Base-by-base conservation (phyloP, 148 eudicot genomes). In the Camellia lanceoleosa region DNA sequence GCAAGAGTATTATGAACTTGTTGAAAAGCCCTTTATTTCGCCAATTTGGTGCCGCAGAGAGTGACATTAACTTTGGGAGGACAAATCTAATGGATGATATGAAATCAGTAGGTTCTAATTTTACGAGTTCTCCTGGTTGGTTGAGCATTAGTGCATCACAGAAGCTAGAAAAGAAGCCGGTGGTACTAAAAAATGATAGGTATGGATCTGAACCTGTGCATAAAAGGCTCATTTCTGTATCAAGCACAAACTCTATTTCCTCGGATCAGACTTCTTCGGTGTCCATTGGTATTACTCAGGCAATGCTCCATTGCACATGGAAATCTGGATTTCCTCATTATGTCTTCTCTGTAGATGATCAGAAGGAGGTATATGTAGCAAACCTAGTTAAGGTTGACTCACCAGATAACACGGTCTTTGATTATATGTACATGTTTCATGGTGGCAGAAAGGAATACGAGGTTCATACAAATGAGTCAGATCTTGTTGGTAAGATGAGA, bases 301-400 rank as follows among this genome's bases (percentile, higher is more conserved):
- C 91, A 79, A 90, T 88, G 94, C 92, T 95, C 80, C 92, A 89
- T 12, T 86, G 88, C 76, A 86, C 80, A 1, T 93, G 96, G 97
- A 86, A 87, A 43, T 71, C 78, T 46, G 97, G 90, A n/a, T 73
- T 84, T 75, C 97, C 94, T 2, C 89, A 78, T 79, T 92, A 90
- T 82, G 82, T 88, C 52, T 93, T 95, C 85, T 88, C 97, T 38
- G 77, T 93, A 70, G 97, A 93, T 83, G 94, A 88, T 74, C 87
- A 87, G 67, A 91, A 81, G 68, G 93, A 91, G 63, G 80, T 89
- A 23, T 95, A 90, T 67, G 61, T 86, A 60, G 92, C 97, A 19
- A 85, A 87, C 69, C 80, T 89, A n/a, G 64, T 76, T 30, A 89
- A 81, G 83, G 75, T 59, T n/a, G 83, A 80, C 49, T 51, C 83